Base-by-base conservation (phyloP, 2,329 filamentous ascomycete genomes). In the Colletotrichum navitas region DNA sequence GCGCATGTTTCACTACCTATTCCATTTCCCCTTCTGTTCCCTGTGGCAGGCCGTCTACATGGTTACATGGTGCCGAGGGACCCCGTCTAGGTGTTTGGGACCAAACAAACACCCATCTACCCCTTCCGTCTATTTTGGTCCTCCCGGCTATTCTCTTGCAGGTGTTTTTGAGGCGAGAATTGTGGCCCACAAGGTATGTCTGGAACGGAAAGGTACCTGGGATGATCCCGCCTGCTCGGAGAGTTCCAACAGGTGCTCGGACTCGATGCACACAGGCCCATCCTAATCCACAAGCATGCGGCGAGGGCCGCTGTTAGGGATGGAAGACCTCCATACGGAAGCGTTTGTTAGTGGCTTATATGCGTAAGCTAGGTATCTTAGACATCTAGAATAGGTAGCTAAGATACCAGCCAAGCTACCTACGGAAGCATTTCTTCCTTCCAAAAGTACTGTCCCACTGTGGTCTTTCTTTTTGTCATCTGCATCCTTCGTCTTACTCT, bases 51-150 rank as follows among this genome's bases (percentile, higher is more conserved):
- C 64, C 41, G 66, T 62, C 63, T 71, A 11, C 63, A 51, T 64
- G 36, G 52, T 68, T 71, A 11, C 63, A 56, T 56, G 52, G 62
- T 63, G 68, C 51, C n/a, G 56, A 41, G 36, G 51, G 16, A 21
- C 14, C 16, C 34, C 63, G 54, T 26, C 34, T 16, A 56, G 36
- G 41, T 49, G 41, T 36, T 36, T 58, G 55, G 36, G 34, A 16
- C 58, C 52, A 63, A 63, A 71, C 58, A 59, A 54, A 54, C 68
- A 59, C n/a, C 58, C 43, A 54, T 63, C 51, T 47, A 5, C 64
- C 58, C 68, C 18, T 62, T 65, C 64, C 64, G 3, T 63, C 65
- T 71, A 71, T 68, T 68, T 68, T 63, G 59, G 68, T 26, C 34
- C 29, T 11, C 29, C 45, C 34, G 34, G 34, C 21, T 8, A 12